Evolutionary conservation across 83 land plant species (phyloP), one percentile per base, ranked within the genome.

Genomic region (Larix sibirica): DNA sequence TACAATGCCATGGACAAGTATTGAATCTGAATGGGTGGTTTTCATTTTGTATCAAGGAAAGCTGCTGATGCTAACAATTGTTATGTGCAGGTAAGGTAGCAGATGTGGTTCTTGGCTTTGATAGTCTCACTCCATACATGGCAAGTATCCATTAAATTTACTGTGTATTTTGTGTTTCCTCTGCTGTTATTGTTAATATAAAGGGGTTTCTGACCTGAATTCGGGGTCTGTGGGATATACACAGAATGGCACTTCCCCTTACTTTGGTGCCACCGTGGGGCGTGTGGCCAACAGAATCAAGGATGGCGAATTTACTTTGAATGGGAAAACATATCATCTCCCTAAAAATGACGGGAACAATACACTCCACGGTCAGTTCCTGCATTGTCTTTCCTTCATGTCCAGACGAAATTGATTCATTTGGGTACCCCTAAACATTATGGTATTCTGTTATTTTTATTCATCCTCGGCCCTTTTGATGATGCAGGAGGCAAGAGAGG

Each of bases 281-380:
- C 86, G 99, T 4, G 96, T 97, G 33, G 99, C 98, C 0, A 97
- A 97, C 85, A 86, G 99, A 62, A 94, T 95, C 79, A 93, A 86
- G 3, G 84, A 89, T 28, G 99, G 90, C 4, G 56, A 86, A 3
- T 95, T 97, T 67, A 77, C 71, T 7, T 61, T 95, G 18, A 81
- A 97, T 74, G 96, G 98, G 42, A 84, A 63, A 3, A 62, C 33
- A 3, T 95, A 92, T 62, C 83, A 84, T 24, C 42, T 94, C 16
- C 38, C 83, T 54, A 65, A 83, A 62, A 97, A 97, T 84, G 90
- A 94, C 38, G 95, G 95, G 8, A 86, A 86, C 9, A 97, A 92
- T 82, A 89, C 90, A 40, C 96, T 97, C 59, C 99, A 97, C 75
- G 99, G 99, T 95, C 80, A 20, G 61, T 59, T 58, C 24, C 64